A percentile compares a stretch with the other conserved stretches of the same genome.
phyloP scores from a whole-genome alignment of 78 protist species.

The Dictyostelium firmibasis region DNA sequence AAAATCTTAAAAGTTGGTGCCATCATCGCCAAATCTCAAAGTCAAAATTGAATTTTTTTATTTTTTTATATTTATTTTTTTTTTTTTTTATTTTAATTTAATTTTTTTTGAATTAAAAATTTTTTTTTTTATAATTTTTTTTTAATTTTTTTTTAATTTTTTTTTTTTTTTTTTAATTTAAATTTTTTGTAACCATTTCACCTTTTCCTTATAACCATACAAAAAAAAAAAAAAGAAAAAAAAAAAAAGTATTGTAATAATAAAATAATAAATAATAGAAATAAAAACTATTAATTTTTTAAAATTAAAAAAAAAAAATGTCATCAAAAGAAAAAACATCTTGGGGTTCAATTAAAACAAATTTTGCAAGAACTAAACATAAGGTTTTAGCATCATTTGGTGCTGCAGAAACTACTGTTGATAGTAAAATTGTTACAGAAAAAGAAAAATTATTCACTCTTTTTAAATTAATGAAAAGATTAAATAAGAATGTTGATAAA shows the following conservation, averaged over 20 bases:
- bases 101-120: neutral
- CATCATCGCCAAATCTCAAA: no score
- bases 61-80: neutral
- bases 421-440: conserved; percentile 48
- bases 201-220: neutral
- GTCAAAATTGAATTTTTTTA: neutral
- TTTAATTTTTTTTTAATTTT: neutral
- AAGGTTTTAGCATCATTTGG: conserved; percentile 63
- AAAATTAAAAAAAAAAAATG: neutral
- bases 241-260: neutral
- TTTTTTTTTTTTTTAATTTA: neutral
- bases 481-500: conserved; percentile 54
- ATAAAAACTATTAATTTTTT: neutral
- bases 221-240: neutral
- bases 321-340: conserved; percentile 13
- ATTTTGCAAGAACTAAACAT: conserved; percentile 65
- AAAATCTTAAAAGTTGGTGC: no score
- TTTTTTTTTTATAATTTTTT: neutral
- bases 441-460: conserved; percentile 46
- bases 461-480: conserved; percentile 63
- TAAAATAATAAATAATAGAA: neutral
- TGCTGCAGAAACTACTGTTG: conserved; percentile 69
- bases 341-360: conserved; percentile 48
- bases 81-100: neutral
- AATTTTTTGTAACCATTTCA: neutral